Conservation (phyloP, 2,329 filamentous ascomycete genomes). For the Xylaria hypoxylon region DNA sequence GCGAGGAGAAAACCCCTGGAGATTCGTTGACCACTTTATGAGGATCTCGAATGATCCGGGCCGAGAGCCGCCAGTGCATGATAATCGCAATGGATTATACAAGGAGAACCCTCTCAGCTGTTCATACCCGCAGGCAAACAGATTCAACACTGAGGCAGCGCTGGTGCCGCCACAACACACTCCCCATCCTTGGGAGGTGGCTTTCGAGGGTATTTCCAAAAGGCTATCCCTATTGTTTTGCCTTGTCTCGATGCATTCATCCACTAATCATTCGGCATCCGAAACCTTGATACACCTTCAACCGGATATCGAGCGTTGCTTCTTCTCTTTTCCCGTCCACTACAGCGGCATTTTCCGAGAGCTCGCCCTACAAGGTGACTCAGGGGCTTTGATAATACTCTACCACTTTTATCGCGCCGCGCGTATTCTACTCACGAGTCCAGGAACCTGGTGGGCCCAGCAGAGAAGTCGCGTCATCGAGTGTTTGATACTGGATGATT, state of each 20-base stretch:
- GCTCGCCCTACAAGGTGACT: conserved; percentile 16
- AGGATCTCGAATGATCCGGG: neutral
- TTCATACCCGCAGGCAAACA: neutral
- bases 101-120: neutral
- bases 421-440: conserved; percentile 19
- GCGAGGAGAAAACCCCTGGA: conserved; percentile 14
- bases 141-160: neutral
- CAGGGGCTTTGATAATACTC: conserved; percentile 21
- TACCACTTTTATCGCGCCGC: conserved; percentile 31
- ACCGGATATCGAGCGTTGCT: conserved; percentile 16
- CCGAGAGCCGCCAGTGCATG: neutral
- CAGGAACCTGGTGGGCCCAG: conserved; percentile 28
- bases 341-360: conserved; percentile 26
- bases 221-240: conserved; percentile 29
- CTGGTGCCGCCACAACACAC: neutral
- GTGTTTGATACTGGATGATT: conserved; percentile 20
- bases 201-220: conserved; percentile 13
- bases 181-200: neutral
- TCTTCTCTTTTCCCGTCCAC: conserved; percentile 32
- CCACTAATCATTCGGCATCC: neutral
- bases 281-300: conserved; percentile 5
- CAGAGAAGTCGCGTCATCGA: conserved; percentile 27
- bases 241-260: conserved; percentile 15
- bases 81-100: neutral
- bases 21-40: conserved; percentile 23